Base-by-base conservation (phyloP, 371 early-diverging fungal genomes). In the Mucor sp. region DNA sequence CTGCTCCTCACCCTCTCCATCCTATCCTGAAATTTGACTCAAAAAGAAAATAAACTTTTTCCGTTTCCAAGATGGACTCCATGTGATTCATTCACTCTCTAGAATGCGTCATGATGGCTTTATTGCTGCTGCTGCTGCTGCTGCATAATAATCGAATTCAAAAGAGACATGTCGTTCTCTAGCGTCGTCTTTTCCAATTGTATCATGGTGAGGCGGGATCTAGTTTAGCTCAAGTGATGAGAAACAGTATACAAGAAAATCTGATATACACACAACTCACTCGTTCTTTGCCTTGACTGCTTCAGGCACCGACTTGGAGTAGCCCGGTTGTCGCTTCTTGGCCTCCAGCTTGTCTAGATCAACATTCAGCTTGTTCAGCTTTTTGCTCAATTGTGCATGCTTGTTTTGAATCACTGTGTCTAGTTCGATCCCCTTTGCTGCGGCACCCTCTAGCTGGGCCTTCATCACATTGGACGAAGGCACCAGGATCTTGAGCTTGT, bases 401-500 rank as follows among this genome's bases (percentile, higher is more conserved):
- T 74, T 72, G 50, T 72, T 67, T 27, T 72, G 48, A 47, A 79
- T 63, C 14, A 73, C 64, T 1, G 25, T 57, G 17, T 19, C 43
- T 9, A 77, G 17, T 57, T 77, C 75, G 17, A 61, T 47, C 4
- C 82, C 82, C 17, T 69, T 76, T 35, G 71, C 65, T 27, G 74
- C 67, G 27, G 77, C 78, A 12, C 60, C 56, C 48, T 79, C 79
- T 14, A 82, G 32, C 53, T 80, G 81, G 12, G 82, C 75, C 17
- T 72, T 60, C 37, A 83, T 50, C 32, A 86, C 69, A 9, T 68
- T 67, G 8, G 43, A 53, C n/a, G 79, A 74, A n/a, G 87, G 87
- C 8, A 85, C 78, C 56, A 76, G 66, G 25, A 87, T 82, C 63
- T 83, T 81, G 19, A 87, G 62, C 9, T 74, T 65, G 8, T 79